These are phyloP conservation scores for Fonsecaea erecta DNA, from an alignment of 2,329 filamentous ascomycete species.

Conservation along the genomic window DNA sequence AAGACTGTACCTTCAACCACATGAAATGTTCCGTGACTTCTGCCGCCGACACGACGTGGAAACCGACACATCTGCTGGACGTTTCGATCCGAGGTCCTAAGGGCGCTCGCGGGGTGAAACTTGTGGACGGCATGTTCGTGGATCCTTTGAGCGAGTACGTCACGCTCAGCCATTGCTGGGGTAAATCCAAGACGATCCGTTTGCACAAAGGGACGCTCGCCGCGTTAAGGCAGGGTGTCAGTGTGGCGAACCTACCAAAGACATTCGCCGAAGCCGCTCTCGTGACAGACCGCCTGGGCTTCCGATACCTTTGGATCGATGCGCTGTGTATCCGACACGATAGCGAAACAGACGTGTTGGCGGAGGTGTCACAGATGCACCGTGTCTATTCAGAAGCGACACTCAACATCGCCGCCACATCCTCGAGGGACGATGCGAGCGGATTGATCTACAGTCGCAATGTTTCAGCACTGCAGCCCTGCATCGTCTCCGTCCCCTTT, in stretches of 20 bases:
- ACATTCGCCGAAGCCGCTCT: conserved; percentile 38
- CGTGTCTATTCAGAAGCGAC: conserved; percentile 35
- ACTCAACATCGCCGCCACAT: conserved; percentile 37
- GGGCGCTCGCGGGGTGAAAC: conserved; percentile 34
- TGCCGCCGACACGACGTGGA: conserved; percentile 28
- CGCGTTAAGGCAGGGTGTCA: conserved; percentile 36
- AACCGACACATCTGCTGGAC: conserved; percentile 38
- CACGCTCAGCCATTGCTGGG: conserved; percentile 38
- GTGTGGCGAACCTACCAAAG: conserved; percentile 34
- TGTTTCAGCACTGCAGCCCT: conserved; percentile 34
- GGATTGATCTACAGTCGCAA: conserved; percentile 37
- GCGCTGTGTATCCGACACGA: conserved; percentile 40
- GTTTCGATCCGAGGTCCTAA: conserved; percentile 33
- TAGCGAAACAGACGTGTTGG: conserved; percentile 33
- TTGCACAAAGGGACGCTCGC: conserved; percentile 36
- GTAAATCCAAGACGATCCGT: conserved; percentile 33
- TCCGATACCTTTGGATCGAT: conserved; percentile 39
- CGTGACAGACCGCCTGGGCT: conserved; percentile 33
- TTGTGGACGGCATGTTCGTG: conserved; percentile 37
- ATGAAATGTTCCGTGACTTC: conserved; percentile 38
- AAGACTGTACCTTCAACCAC: conserved; percentile 38
- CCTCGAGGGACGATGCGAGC: conserved; percentile 33
- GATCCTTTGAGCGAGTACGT: conserved; percentile 37
- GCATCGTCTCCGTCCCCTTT: conserved; percentile 31
- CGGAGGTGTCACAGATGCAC: conserved; percentile 36